Evolutionary conservation across 129 eudicot genomes (phyloP).

Genomic region (Artemisia annua): DNA sequence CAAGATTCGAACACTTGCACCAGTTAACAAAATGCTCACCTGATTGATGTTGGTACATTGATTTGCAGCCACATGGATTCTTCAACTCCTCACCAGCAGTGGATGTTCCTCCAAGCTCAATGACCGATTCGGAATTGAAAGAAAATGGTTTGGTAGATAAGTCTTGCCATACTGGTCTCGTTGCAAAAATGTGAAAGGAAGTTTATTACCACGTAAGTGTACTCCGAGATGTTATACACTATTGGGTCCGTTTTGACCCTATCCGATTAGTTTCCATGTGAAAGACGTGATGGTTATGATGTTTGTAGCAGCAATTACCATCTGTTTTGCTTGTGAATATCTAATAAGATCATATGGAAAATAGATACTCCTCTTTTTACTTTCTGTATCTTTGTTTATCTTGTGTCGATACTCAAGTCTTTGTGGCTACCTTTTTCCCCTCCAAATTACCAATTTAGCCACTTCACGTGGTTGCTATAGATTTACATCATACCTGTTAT

Average conservation of each 20-base stretch:
- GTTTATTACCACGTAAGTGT: not conserved
- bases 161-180: conserved; percentile 44
- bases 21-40: not conserved
- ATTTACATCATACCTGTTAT: not conserved
- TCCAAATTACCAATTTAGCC: no score
- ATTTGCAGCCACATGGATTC: conserved; percentile 72
- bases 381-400: no score
- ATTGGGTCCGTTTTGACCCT: not conserved
- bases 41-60: conserved; percentile 11
- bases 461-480: no score
- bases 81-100: conserved; percentile 73
- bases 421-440: no score
- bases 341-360: no score
- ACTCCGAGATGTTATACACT: not conserved
- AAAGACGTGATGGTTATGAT: not conserved
- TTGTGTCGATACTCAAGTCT: no score
- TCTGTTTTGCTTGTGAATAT: not conserved
- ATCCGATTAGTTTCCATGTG: not conserved
- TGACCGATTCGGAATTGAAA: conserved; percentile 45
- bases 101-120: conserved; percentile 62
- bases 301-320: conserved; percentile 5
- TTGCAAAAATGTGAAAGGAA: conserved; percentile 48
- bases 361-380: no score
- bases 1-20: not conserved
- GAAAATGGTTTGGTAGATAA: conserved; percentile 54